Evolutionary conservation across 352 stramenopile species (phyloP).

Genomic region (Thalassiosira mediterranea): DNA sequence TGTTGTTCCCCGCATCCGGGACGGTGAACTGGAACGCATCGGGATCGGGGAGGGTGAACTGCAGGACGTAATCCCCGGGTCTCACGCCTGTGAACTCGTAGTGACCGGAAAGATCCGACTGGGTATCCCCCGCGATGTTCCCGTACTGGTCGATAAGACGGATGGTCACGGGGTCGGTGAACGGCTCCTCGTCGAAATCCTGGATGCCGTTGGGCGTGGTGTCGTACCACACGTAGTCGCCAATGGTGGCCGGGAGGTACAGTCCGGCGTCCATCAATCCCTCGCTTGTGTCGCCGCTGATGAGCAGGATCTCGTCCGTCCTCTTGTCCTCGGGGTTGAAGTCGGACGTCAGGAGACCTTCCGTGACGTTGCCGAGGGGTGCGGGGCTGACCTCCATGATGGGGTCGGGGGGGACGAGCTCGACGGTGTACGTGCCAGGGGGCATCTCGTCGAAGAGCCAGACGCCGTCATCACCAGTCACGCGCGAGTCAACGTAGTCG

Average conservation of each 20-base stretch:
- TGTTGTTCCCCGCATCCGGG: constrained; percentile 34
- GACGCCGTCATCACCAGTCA: constrained; percentile 20
- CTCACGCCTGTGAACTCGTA: constrained; percentile 41
- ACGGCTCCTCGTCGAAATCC: constrained; percentile 36
- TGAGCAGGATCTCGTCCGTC: constrained; percentile 21
- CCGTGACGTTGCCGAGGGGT: constrained; percentile 3
- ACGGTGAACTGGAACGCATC: constrained; percentile 40
- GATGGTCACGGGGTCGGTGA: constrained; percentile 25
- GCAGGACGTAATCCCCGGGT: constrained; percentile 39
- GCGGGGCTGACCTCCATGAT: constrained; percentile 24
- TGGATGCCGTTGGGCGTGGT: constrained; percentile 41
- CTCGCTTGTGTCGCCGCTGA: constrained; percentile 24
- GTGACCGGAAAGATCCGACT: constrained; percentile 17
- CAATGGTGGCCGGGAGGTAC: constrained; percentile 49
- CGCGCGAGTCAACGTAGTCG: constrained; percentile 8
- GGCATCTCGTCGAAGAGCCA: constrained; percentile 43
- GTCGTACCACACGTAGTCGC: constrained; percentile 52
- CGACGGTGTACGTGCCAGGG: constrained; percentile 40
- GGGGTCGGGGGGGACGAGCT: constrained; percentile 12
- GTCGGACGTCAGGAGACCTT: constrained; percentile 12
- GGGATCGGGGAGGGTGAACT: constrained; percentile 25
- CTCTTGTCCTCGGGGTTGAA: constrained; percentile 36
- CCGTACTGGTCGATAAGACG: constrained; percentile 38
- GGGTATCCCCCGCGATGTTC: constrained; percentile 19
- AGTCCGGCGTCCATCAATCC: constrained; percentile 46